Evolutionary conservation across 2,329 filamentous ascomycete genomes (phyloP), one percentile per base, ranked within the genome.

Genomic region (Chaetothyriales sp.): DNA sequence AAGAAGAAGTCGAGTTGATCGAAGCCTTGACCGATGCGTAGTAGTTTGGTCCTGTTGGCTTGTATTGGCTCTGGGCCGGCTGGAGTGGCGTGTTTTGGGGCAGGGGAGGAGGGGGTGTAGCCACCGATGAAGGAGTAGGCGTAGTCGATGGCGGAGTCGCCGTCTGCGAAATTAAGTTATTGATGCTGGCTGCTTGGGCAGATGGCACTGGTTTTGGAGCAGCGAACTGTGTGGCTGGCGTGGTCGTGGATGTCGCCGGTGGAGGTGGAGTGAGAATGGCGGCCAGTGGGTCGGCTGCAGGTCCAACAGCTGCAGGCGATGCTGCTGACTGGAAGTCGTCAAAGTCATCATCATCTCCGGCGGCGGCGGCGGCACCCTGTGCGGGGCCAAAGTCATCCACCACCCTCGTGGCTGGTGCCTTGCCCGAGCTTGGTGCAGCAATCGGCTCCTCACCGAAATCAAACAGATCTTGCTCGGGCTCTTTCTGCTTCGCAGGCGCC

Each of bases 271-370:
- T 58, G 45, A 73, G 67, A 13, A 63, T 59, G 50, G 71, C 67
- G 29, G 67, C 65, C 49, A 65, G 64, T 20, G 68, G 62, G 19
- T 66, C 63, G 6, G 66, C 54, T 18, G 65, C 60, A 22, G 65
- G 56, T n/a, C 64, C 61, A 49, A 62, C 58, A 45, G 65, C 68
- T 13, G 73, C 63, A 22, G 80, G 72, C 2, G 83, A 79, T 2
- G 85, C 73, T 13, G 90, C 90, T 18, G 89, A 94, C 68, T 95
- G 88, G 75, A 97, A 97, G 65, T 98, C 92, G 65, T 97, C 92
- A 64, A 97, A 97, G 57, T 95, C 92, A 60, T 95, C 89, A 58
- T 95, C 90, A 56, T 86, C 83, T 49, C 80, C 81, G 44, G 73
- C 73, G 28, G 69, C 68, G 15, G 66, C 43, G 46, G 70, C 40